A percentile compares a stretch with the other conserved stretches of the same genome.
Conservation (phyloP, 495 filamentous ascomycete genomes). For the Astrothelium subdiscretum region DNA sequence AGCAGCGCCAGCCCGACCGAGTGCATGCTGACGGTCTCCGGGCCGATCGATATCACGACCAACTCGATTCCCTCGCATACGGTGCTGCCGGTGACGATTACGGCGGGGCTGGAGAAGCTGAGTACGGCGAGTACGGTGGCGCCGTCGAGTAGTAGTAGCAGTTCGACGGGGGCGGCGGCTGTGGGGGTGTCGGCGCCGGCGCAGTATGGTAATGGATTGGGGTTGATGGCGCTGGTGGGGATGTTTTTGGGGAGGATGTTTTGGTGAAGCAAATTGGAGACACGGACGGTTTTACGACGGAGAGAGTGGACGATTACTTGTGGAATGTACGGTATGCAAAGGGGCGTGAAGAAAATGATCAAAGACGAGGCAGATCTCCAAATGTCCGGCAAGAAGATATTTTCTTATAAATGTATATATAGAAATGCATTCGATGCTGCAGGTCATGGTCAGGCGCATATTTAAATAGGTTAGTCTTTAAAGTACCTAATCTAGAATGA, state of each 20-base stretch:
- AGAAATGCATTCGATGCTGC: too few relatives aligned
- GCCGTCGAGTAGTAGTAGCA: not conserved
- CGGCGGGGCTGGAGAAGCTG: not conserved
- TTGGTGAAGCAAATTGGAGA: not conserved
- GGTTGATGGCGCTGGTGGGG: not conserved
- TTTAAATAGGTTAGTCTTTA: too few relatives aligned
- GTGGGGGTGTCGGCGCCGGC: not conserved
- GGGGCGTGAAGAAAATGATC: not conserved
- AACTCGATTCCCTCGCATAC: not conserved
- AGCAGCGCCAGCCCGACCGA: not conserved
- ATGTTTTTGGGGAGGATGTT: not conserved
- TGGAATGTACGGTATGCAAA: not conserved
- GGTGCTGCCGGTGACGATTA: not conserved
- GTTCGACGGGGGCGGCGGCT: not conserved
- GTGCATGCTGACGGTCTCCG: not conserved
- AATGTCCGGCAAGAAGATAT: too few relatives aligned
- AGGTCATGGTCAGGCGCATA: not conserved
- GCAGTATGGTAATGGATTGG: not conserved
- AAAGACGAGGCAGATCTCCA: too few relatives aligned
- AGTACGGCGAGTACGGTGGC: not conserved
- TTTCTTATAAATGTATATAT: too few relatives aligned
- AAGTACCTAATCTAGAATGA: too few relatives aligned
- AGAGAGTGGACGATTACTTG: not conserved
- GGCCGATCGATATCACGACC: not conserved
- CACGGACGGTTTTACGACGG: not conserved